Percentiles rank a stretch among this genome's conserved stretches.
These are phyloP conservation scores for Trichoderma gamsii DNA, from an alignment of 495 filamentous ascomycete genomes.

Conservation along the genomic window DNA sequence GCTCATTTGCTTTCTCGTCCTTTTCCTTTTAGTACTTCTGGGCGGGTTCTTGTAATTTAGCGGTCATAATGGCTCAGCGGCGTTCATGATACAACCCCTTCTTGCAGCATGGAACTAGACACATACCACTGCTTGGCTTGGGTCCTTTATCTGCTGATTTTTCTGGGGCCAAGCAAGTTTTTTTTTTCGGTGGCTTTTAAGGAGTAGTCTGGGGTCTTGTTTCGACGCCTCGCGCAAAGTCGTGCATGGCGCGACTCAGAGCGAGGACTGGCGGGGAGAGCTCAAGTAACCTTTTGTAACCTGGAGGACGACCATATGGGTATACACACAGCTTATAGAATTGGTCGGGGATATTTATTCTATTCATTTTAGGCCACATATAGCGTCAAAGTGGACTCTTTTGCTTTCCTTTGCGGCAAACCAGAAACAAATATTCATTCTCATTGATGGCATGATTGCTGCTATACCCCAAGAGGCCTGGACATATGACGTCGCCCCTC, in stretches of 20 bases:
- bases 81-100: neutral
- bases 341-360: neutral
- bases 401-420: no score
- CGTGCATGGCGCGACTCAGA: neutral
- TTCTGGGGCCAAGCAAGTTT: neutral
- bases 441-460: no score
- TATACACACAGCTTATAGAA: neutral
- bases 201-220: neutral
- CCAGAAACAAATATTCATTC: no score
- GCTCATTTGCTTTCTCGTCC: neutral
- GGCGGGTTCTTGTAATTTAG: neutral
- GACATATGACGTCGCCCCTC: no score
- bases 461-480: no score
- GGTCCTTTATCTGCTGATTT: neutral
- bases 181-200: neutral
- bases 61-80: neutral
- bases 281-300: neutral
- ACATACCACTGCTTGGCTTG: neutral
- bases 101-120: neutral
- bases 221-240: neutral
- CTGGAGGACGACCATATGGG: neutral
- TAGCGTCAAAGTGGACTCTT: neutral
- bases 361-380: neutral
- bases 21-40: neutral
- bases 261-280: neutral